A percentile compares a stretch with the other conserved stretches of the same genome.
These are phyloP conservation scores for Halteria grandinella DNA, from an alignment of 73 alveolate genomes.

Conservation along the genomic window DNA sequence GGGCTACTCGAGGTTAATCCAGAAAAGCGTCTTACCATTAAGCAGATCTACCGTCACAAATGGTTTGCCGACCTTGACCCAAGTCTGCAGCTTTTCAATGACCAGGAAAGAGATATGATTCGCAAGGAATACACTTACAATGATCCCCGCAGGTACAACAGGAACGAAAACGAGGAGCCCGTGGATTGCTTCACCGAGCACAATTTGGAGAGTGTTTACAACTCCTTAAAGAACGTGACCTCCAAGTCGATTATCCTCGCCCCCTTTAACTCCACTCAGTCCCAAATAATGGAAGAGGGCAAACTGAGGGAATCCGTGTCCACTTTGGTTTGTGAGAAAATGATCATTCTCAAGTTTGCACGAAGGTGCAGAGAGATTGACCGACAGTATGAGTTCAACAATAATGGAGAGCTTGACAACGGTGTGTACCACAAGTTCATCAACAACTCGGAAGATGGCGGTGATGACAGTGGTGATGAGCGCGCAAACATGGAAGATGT, in stretches of 20 bases:
- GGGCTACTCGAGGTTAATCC: slow-evolving; percentile 79
- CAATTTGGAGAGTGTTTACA: slow-evolving; percentile 44
- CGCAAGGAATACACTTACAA: slow-evolving; percentile 66
- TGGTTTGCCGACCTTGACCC: slow-evolving; percentile 74
- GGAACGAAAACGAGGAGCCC: slow-evolving; percentile 71
- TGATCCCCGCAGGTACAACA: slow-evolving; percentile 54
- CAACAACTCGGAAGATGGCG: slow-evolving; percentile 30
- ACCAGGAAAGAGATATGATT: slow-evolving; percentile 58
- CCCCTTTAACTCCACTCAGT: slow-evolving; percentile 82
- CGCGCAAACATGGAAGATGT: neutral
- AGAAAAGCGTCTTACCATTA: slow-evolving; percentile 68
- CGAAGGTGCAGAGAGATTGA: slow-evolving; percentile 74
- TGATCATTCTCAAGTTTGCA: slow-evolving; percentile 58
- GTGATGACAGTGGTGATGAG: slow-evolving; percentile 22
- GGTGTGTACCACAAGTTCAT: slow-evolving; percentile 70
- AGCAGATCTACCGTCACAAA: slow-evolving; percentile 75
- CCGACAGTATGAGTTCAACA: slow-evolving; percentile 78
- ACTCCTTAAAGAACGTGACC: slow-evolving; percentile 73
- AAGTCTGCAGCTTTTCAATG: slow-evolving; percentile 52
- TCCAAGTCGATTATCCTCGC: slow-evolving; percentile 86
- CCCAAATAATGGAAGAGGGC: slow-evolving; percentile 47
- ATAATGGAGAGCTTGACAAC: slow-evolving; percentile 83
- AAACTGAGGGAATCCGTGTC: slow-evolving; percentile 4
- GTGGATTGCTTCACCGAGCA: slow-evolving; percentile 71
- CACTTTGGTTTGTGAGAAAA: slow-evolving; percentile 52